phyloP scores from a whole-genome alignment of 2,329 filamentous ascomycete species.

The Penicillium sp. region DNA sequence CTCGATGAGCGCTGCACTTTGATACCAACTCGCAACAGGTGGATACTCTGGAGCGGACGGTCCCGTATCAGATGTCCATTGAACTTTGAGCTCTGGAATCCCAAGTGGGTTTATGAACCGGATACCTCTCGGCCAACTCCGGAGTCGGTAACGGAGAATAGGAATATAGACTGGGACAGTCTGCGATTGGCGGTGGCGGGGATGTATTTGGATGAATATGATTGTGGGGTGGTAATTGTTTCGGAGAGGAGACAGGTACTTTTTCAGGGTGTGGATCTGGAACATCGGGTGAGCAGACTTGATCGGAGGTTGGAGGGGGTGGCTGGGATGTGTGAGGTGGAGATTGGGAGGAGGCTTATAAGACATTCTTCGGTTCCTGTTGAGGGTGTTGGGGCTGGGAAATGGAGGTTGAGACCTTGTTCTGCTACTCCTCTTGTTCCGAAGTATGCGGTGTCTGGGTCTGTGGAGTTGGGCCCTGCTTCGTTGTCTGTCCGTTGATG shows the following conservation, averaged over 20 bases:
- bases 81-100: conserved; percentile 7
- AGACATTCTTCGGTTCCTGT: conserved; percentile 9
- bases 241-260: conserved; percentile 8
- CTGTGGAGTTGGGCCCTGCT: not conserved
- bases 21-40: conserved; percentile 9
- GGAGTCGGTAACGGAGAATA: conserved; percentile 7
- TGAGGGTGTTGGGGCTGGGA: conserved; percentile 6
- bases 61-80: conserved; percentile 6
- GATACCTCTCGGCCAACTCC: not conserved
- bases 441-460: not conserved
- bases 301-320: not conserved
- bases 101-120: conserved; percentile 9
- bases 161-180: conserved; percentile 11
- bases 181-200: conserved; percentile 8
- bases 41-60: conserved; percentile 9
- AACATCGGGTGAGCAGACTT: conserved; percentile 5
- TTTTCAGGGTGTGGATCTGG: conserved; percentile 6
- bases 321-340: conserved; percentile 4
- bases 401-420: conserved; percentile 4
- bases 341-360: conserved; percentile 6
- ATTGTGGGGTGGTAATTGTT: conserved; percentile 8
- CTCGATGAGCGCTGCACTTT: conserved; percentile 5
- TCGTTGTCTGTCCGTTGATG: not conserved
- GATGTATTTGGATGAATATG: conserved; percentile 10
- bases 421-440: conserved; percentile 12